These are phyloP conservation scores for Penicillium hordei DNA, from an alignment of 2,329 filamentous ascomycete species.

Conservation along the genomic window DNA sequence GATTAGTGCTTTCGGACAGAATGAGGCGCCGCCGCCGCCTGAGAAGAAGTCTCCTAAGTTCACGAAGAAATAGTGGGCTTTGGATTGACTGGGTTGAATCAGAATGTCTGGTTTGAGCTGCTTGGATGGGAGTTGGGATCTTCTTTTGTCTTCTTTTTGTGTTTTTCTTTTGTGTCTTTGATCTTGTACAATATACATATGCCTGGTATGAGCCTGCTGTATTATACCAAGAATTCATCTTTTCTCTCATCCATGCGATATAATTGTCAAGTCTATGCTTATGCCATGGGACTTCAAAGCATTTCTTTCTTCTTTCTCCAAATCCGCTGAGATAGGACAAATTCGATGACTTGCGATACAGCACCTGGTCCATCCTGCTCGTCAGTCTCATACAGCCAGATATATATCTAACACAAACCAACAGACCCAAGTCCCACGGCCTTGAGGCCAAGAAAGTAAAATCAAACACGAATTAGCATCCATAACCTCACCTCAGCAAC, in stretches of 20 bases:
- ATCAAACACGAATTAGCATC: no score
- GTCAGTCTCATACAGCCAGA: no score
- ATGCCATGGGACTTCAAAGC: no score
- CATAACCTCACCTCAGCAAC: no score
- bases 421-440: no score
- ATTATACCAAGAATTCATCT: conserved; percentile 15
- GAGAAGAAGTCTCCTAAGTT: conserved; percentile 18
- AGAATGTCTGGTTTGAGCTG: not conserved
- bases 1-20: conserved; percentile 53
- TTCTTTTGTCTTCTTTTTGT: conserved; percentile 7
- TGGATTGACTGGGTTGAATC: conserved; percentile 1
- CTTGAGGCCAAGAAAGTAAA: no score
- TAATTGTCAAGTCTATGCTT: not conserved
- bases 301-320: no score
- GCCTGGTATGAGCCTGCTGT: conserved; percentile 14
- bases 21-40: conserved; percentile 29
- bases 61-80: conserved; percentile 34
- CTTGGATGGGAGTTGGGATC: conserved; percentile 23
- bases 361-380: no score
- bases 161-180: conserved; percentile 7
- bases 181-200: conserved; percentile 27
- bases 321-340: no score
- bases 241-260: not conserved
- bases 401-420: no score
- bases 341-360: no score